Base-by-base conservation (phyloP, 305 asterid genomes). In the Fraxinus floribunda region DNA sequence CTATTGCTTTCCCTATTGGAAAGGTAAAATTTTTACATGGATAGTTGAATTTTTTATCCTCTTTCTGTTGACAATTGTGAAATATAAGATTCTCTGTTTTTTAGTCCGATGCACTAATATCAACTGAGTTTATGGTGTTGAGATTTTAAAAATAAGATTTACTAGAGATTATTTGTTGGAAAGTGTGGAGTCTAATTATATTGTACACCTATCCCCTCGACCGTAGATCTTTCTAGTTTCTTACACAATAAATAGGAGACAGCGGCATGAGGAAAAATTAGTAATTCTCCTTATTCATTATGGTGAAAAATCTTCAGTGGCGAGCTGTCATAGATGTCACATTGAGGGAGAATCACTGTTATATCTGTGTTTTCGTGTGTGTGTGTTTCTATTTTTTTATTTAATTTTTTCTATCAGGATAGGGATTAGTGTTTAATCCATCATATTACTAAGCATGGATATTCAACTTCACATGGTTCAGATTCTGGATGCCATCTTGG, bases 1-100 rank as follows among this genome's bases (percentile, higher is more conserved):
- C 98, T 7, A 89, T 96, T 81, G 85, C 98, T 83, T 96, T 88
- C 87, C 98, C 99, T 1, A 94, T 93, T 82, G 98, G 97, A 83
- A 96, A 93, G 97, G 99, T 93, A 84, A 72, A 72, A 44, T 0
- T 44, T 81, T 60, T 60, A 44, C 74, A 57, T 29, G 20, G 57
- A 18, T 36, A 60, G 41, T 80, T 70, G 36, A 26, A 64, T 5
- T 34, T 39, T 80, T 41, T 44, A 11, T 11, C 26, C 35, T 71
- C 18, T 75, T 13, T 55, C 9, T 20, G 24, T 41, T 41, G 78
- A 66, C 36, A 24, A 7, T 38, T 38, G 41, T 44, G 52, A 10
- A 10, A 11, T n/a, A 22, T 18, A 24, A 8, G 52, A 78, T 20
- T 11, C 16, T 79, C 7, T 76, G 26, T 52, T 49, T 29, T 64